Evolutionary conservation across 805 yeast genomes (phyloP).

Genomic region (Zygotorulaspora sp.): DNA sequence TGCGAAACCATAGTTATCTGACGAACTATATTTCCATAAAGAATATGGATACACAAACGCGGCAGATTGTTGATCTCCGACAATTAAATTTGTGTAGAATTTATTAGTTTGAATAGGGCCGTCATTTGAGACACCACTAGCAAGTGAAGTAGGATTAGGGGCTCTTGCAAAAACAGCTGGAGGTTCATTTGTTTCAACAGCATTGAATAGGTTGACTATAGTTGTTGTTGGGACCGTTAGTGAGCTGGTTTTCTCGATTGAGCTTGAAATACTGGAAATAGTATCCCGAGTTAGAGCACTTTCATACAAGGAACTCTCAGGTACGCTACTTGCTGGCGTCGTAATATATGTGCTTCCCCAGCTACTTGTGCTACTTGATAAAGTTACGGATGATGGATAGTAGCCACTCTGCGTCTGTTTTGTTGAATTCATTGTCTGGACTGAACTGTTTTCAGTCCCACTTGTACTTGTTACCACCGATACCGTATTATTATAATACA

Average conservation of each 20-base stretch:
- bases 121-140: conserved; percentile 44
- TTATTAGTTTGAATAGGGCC: conserved; percentile 66
- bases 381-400: background rate
- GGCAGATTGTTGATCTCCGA: conserved; percentile 50
- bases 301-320: background rate
- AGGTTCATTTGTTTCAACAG: conserved; percentile 45
- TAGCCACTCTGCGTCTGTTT: conserved; percentile 10
- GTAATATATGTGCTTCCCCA: background rate
- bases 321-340: background rate
- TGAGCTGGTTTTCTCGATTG: conserved; percentile 9
- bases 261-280: background rate
- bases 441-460: conserved; percentile 1
- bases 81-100: conserved; percentile 62
- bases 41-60: conserved; percentile 67
- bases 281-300: background rate
- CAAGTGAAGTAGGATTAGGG: conserved; percentile 43
- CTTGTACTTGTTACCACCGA: conserved; percentile 2
- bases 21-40: conserved; percentile 48
- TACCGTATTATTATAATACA: no score
- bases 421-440: conserved; percentile 13
- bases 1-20: conserved; percentile 51
- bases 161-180: conserved; percentile 44
- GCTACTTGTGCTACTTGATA: background rate
- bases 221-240: conserved; percentile 12
- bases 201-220: conserved; percentile 44